phyloP scores from a whole-genome alignment of 768 basidiomycete genomes.

The Boletus reticulatus region DNA sequence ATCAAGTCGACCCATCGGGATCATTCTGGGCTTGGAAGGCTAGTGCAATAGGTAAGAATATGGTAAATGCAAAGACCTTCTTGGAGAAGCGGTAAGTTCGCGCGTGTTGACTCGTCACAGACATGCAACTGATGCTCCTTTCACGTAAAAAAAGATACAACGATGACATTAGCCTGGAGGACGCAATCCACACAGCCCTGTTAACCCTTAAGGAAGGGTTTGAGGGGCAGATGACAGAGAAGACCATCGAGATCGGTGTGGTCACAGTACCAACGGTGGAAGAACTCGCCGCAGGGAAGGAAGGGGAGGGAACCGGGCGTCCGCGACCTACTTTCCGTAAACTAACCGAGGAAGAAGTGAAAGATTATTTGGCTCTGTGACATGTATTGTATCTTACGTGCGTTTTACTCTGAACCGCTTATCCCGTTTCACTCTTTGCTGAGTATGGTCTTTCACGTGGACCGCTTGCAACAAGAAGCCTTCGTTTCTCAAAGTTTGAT shows the following conservation, averaged over 20 bases:
- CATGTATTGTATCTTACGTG: slow-evolving; percentile 32
- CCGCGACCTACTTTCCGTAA: slow-evolving; percentile 92
- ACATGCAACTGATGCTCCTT: slow-evolving; percentile 15
- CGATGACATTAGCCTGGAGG: slow-evolving; percentile 97
- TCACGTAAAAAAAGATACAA: slow-evolving; percentile 82
- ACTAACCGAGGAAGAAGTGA: slow-evolving; percentile 93
- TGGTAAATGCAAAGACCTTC: slow-evolving; percentile 99
- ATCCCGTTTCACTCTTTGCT: slow-evolving; percentile 10
- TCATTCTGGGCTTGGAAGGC: slow-evolving; percentile 99
- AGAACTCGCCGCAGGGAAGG: slow-evolving; percentile 58
- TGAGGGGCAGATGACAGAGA: slow-evolving; percentile 99
- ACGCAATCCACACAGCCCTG: slow-evolving; percentile 97
- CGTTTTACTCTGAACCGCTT: slow-evolving; percentile 24
- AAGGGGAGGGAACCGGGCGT: slow-evolving; percentile 64
- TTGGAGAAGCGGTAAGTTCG: slow-evolving; percentile 88
- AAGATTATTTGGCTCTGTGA: slow-evolving; percentile 90
- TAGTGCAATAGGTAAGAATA: slow-evolving; percentile 99
- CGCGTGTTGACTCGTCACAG: slow-evolving; percentile 23
- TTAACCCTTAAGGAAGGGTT: slow-evolving; percentile 98
- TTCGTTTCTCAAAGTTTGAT: slow-evolving; percentile 1
- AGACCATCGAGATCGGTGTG: slow-evolving; percentile 98
- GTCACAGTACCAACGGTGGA: slow-evolving; percentile 81
- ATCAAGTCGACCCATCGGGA: slow-evolving; percentile 98
- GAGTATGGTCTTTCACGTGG: slow-evolving; percentile 15
- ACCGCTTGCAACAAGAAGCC: slow-evolving; percentile 2